A percentile compares a stretch with the other conserved stretches of the same genome.
phyloP scores from a whole-genome alignment of 495 filamentous ascomycete genomes.

The Geopyxis carbonaria region DNA sequence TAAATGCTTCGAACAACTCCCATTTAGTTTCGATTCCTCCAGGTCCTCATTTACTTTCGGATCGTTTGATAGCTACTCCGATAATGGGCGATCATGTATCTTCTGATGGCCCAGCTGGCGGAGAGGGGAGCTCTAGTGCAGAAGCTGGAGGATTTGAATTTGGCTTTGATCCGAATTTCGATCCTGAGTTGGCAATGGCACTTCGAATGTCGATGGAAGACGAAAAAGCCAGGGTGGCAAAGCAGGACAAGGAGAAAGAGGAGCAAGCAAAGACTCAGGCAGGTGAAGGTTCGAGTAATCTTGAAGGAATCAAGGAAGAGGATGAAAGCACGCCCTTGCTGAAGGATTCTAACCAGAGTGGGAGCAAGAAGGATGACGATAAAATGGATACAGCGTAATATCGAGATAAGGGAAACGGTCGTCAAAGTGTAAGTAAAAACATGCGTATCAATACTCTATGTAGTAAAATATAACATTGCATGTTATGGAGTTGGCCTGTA shows the following conservation, averaged over 20 bases:
- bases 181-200: conserved; percentile 89
- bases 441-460: too few relatives aligned
- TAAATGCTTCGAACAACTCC: conserved; percentile 77
- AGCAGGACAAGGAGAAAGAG: conserved; percentile 58
- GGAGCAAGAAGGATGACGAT: conserved; percentile 52
- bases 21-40: conserved; percentile 83
- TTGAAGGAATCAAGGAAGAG: conserved; percentile 76
- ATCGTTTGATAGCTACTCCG: conserved; percentile 78
- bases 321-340: conserved; percentile 48
- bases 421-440: too few relatives aligned
- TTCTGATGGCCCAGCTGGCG: conserved; percentile 32
- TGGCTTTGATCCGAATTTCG: conserved; percentile 60
- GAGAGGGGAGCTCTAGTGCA: conserved; percentile 41
- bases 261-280: conserved; percentile 42
- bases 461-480: too few relatives aligned
- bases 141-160: conserved; percentile 45
- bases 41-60: conserved; percentile 75
- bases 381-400: conserved; percentile 74
- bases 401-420: too few relatives aligned
- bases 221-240: conserved; percentile 82
- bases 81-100: conserved; percentile 48
- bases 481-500: too few relatives aligned
- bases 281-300: conserved; percentile 26
- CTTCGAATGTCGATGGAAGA: conserved; percentile 96
- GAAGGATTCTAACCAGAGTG: conserved; percentile 44